A percentile compares a stretch with the other conserved stretches of the same genome.
These are phyloP conservation scores for Arachnopeziza araneosa DNA, from an alignment of 2,329 filamentous ascomycete species.

Conservation along the genomic window DNA sequence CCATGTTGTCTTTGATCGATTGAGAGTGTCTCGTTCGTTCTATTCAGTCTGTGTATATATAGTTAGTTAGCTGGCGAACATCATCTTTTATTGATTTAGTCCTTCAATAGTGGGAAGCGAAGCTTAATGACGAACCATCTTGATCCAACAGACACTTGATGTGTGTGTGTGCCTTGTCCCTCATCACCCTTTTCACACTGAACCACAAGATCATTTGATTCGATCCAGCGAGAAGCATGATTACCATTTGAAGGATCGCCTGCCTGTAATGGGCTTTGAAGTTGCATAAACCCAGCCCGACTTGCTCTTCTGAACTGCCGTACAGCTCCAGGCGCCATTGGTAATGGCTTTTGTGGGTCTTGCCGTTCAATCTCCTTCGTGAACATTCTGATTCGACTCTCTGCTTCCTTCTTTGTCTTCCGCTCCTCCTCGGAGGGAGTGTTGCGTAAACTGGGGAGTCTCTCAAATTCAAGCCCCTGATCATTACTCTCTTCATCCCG, in stretches of 20 bases:
- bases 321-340: background rate
- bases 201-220: background rate
- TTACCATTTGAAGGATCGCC: background rate
- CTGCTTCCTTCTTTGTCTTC: constrained; percentile 6
- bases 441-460: constrained; percentile 12
- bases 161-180: background rate
- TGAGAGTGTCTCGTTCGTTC: too few species aligned
- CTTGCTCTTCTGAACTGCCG: background rate
- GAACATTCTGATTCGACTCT: constrained; percentile 13
- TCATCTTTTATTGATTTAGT: too few species aligned
- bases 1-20: too few species aligned
- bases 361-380: background rate
- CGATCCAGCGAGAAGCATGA: background rate
- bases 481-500: constrained; percentile 3
- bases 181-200: background rate
- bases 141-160: background rate
- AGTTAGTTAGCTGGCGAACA: too few species aligned
- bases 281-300: constrained; percentile 3
- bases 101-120: too few species aligned
- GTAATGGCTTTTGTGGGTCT: background rate
- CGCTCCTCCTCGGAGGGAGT: constrained; percentile 6
- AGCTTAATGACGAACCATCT: background rate
- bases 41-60: too few species aligned
- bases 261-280: constrained; percentile 4
- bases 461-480: constrained; percentile 14